Conservation (phyloP, 352 stramenopile genomes). For the Pythium pectinolyticum region DNA sequence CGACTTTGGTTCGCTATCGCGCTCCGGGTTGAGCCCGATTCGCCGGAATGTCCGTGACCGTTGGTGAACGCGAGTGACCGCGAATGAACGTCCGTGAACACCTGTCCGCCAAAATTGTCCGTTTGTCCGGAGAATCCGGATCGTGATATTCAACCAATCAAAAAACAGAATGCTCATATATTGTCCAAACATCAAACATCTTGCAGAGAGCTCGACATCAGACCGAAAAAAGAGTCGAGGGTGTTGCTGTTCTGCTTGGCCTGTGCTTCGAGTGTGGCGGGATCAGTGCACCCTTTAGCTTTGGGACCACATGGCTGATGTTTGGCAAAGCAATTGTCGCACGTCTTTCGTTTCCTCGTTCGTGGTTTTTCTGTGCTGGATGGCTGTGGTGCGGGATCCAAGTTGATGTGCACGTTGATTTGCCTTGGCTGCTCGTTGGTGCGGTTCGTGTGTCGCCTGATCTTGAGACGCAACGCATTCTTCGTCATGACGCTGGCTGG, state of each 20-base stretch:
- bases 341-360: not conserved
- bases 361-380: not conserved
- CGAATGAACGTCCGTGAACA: not conserved
- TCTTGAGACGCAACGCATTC: no score
- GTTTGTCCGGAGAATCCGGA: not conserved
- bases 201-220: not conserved
- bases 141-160: not conserved
- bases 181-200: no score
- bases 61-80: not conserved
- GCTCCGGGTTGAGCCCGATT: no score
- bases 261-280: not conserved
- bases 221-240: not conserved
- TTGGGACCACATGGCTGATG: not conserved
- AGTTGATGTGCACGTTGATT: not conserved
- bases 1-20: no score
- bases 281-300: not conserved
- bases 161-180: not conserved
- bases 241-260: not conserved
- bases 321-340: not conserved
- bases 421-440: not conserved
- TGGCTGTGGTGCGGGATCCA: not conserved
- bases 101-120: not conserved
- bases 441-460: no score
- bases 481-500: no score
- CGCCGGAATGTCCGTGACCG: not conserved